Base-by-base conservation (phyloP, 805 yeast species). In the Kodamaea kaohsiungensis region DNA sequence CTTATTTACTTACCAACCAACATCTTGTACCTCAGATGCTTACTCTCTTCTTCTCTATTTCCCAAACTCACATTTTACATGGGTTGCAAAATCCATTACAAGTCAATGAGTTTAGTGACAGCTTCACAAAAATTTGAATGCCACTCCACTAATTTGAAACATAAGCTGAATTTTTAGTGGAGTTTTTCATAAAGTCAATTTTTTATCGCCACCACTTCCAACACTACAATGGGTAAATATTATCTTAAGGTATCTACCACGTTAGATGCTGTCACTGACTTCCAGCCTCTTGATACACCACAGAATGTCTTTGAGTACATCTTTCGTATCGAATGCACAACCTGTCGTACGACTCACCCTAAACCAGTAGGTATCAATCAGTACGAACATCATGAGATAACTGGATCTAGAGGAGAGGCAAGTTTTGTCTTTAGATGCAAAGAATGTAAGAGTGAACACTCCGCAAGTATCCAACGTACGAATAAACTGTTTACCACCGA, bases 391-490 rank as follows among this genome's bases (percentile, higher is more conserved):
- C 84, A 84, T 67, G 89, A 85, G 22, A 74, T 90, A 22, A 67
- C 80, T 1, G 91, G 89, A 0, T 82, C 92, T 43, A 80, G 85
- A 56, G 97, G 97, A 12, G 89, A 85, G 56, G 96, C 97, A 7
- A 89, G 86, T 58, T 89, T 91, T 64, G 86, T 87, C 2, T 85
- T 88, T 78, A 82, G 83, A 58, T 91, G 97, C 68, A 82, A 83
- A 56, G 74, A 76, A 57, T 91, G 97, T 70, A 76, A 73, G 53
- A 53, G 59, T 19, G 79, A 75, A 54, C 75, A 70, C 52, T 68
- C 76, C 7, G 77, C 79, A 1, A 59, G 61, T 33, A 64, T 76
- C 15, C 46, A 53, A n/a, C 59, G 73, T 39, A 67, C 76, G 2
- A 61, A 70, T 8, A 74, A 76, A 17, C 59, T 56, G 38, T 59